Percentiles rank a stretch among this genome's conserved stretches.
phyloP scores from a whole-genome alignment of 2,329 filamentous ascomycete genomes.

The Cladosporium sp. region DNA sequence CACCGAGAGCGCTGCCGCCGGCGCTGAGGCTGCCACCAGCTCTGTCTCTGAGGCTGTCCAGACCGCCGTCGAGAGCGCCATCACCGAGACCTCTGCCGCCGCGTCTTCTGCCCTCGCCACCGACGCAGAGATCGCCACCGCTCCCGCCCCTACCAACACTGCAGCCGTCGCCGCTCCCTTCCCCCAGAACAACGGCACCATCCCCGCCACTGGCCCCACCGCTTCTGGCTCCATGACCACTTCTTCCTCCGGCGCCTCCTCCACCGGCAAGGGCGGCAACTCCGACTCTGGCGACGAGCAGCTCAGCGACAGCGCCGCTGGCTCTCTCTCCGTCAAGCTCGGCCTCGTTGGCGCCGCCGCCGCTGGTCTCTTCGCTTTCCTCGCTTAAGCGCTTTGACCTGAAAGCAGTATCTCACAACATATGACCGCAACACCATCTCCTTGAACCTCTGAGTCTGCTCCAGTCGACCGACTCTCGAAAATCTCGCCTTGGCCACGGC shows the following conservation, averaged over 20 bases:
- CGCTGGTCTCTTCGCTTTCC: slow-evolving; percentile 18
- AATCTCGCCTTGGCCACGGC: background rate
- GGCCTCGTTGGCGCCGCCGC: slow-evolving; percentile 13
- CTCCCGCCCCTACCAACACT: background rate
- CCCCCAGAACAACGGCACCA: slow-evolving; percentile 17
- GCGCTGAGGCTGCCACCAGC: background rate
- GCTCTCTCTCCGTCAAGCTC: slow-evolving; percentile 10
- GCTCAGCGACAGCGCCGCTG: slow-evolving; percentile 10
- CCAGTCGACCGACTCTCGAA: slow-evolving; percentile 4
- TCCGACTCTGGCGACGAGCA: slow-evolving; percentile 2
- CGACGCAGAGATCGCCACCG: background rate
- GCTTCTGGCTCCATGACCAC: slow-evolving; percentile 8
- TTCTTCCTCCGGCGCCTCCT: slow-evolving; percentile 1
- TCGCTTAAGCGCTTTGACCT: slow-evolving; percentile 13
- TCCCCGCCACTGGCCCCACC: background rate
- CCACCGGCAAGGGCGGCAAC: slow-evolving; percentile 1
- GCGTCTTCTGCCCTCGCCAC: background rate
- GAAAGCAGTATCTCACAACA: background rate
- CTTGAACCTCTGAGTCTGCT: slow-evolving; percentile 3
- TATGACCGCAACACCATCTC: background rate
- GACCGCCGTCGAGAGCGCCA: slow-evolving; percentile 13
- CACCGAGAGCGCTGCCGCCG: slow-evolving; percentile 4
- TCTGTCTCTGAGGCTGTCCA: slow-evolving; percentile 4
- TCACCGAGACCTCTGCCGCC: background rate
- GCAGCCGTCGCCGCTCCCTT: slow-evolving; percentile 12